A percentile compares a stretch with the other conserved stretches of the same genome.
phyloP scores from a whole-genome alignment of 495 filamentous ascomycete species.

The Usnea hakonensis region DNA sequence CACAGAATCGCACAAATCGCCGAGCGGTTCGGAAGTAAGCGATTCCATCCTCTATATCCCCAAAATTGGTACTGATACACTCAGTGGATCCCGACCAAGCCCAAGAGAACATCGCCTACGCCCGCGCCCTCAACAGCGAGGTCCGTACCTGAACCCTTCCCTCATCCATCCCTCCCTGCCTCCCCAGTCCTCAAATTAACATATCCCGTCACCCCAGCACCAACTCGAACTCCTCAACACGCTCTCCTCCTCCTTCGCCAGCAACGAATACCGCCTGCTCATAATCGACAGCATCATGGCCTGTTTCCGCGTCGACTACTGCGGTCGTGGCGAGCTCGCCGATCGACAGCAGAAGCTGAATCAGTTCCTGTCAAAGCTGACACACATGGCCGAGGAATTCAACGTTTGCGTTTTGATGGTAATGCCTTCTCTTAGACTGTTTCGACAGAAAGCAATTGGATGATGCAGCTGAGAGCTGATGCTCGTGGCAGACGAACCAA shows the following conservation, averaged over 20 bases:
- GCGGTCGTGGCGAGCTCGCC: constrained; percentile 65
- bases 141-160: constrained; percentile 16
- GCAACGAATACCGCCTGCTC: constrained; percentile 61
- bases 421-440: constrained; percentile 6
- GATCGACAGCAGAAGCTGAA: constrained; percentile 72
- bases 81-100: constrained; percentile 53
- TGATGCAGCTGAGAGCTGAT: background rate
- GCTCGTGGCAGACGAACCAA: constrained; percentile 57
- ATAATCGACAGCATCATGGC: constrained; percentile 77
- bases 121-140: constrained; percentile 64
- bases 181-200: background rate
- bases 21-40: constrained; percentile 55
- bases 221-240: constrained; percentile 64
- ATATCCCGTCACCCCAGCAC: constrained; percentile 36
- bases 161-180: background rate
- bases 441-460: background rate
- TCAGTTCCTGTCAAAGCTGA: constrained; percentile 59
- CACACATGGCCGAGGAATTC: constrained; percentile 75
- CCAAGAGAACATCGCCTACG: constrained; percentile 70
- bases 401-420: constrained; percentile 72
- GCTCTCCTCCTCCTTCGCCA: constrained; percentile 57
- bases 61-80: background rate
- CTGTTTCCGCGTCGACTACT: constrained; percentile 68
- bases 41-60: background rate
- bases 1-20: constrained; percentile 59